A percentile compares a stretch with the other conserved stretches of the same genome.
Evolutionary conservation across 2,329 filamentous ascomycete species (phyloP).

Genomic region (Lasiodiplodia gonubiensis): DNA sequence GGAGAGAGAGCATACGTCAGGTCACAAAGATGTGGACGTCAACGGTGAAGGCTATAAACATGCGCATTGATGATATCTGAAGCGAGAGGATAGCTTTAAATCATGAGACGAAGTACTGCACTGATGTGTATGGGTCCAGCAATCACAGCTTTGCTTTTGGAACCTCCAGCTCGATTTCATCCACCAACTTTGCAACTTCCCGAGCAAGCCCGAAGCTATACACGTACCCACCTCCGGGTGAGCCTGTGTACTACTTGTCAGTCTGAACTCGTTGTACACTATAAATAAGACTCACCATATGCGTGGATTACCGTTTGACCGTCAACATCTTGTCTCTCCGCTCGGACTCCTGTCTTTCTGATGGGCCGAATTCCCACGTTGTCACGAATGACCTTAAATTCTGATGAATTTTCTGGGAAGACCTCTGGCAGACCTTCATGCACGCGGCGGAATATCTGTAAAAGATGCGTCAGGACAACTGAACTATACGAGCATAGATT

Average conservation of each 20-base stretch:
- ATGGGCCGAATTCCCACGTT: constrained; percentile 36
- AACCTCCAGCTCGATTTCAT: background rate
- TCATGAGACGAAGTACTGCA: background rate
- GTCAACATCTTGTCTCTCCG: constrained; percentile 38
- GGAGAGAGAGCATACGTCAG: too few species aligned
- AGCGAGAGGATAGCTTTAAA: background rate
- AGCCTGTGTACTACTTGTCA: background rate
- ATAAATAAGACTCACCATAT: constrained; percentile 32
- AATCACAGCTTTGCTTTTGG: background rate
- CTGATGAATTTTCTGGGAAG: constrained; percentile 30
- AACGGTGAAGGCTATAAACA: too few species aligned
- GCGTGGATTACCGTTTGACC: constrained; percentile 40
- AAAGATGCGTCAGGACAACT: background rate
- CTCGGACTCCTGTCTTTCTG: constrained; percentile 33
- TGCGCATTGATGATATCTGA: background rate
- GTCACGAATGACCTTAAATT: constrained; percentile 35
- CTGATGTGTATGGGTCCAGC: background rate
- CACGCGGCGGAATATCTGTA: constrained; percentile 32
- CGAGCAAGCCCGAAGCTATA: background rate
- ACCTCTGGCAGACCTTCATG: constrained; percentile 33
- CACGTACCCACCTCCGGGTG: background rate
- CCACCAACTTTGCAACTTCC: background rate
- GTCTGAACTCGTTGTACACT: background rate
- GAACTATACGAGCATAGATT: background rate
- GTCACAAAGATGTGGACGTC: too few species aligned